Base-by-base conservation (phyloP, 768 basidiomycete species). In the Hygrophorus pudorinus region DNA sequence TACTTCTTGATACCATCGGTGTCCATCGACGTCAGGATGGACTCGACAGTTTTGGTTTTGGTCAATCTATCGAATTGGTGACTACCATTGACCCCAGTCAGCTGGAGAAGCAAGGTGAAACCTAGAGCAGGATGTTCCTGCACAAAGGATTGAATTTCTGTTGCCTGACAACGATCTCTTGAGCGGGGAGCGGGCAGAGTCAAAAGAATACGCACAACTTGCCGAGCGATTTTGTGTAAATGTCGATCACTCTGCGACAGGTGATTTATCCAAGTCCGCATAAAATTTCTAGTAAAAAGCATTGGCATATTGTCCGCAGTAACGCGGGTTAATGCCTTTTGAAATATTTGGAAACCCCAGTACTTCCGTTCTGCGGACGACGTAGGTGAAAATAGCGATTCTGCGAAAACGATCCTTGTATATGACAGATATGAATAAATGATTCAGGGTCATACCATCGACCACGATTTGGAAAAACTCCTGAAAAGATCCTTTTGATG, bases 221-320 rank as follows among this genome's bases (percentile, higher is more conserved):
- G 79, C 46, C 74, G 75, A 2, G 94, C 89, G 13, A 84, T 81
- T 62, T 89, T 92, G 66, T 94, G 87, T 37, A 98, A 65, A 58
- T 91, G 85, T 41, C 91, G 76, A 60, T 97, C 93, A 36, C 72
- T 73, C 43, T 87, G 81, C 0, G 89, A 85, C 16, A 99, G 71
- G 60, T 98, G 92, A 58, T 94, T 94, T 48, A 94, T 93, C 89
- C 93, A 94, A 30, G 84, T 83, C 30, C 91, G 81, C 85, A 97
- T 92, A 56, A 96, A 87, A 59, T 96, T 92, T 54, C 83, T 84
- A 14, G 88, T 93, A 60, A 99, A 92, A 28, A 98, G 68, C 73
- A 89, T 81, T 0, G 88, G 84, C 53, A 94, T 69, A 42, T 78
- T 81, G 36, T 74, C 63, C 13, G 76, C 61, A 12, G 73, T 67